These are phyloP conservation scores for Ogataea naganishii DNA, from an alignment of 805 yeast species.

Conservation along the genomic window DNA sequence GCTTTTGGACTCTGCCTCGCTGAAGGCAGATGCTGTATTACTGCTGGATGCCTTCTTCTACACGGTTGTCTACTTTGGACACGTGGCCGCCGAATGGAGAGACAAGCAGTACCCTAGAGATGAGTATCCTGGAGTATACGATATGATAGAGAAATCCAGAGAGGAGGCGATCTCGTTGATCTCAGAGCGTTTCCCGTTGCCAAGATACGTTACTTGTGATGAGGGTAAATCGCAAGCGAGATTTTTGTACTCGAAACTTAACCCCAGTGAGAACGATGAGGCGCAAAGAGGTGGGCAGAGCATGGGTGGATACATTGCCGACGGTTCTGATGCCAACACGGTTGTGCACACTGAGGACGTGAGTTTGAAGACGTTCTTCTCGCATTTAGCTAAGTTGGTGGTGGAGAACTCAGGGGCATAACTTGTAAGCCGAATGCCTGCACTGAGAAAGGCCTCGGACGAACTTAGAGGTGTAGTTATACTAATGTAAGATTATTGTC, in stretches of 20 bases:
- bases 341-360: constrained; percentile 96
- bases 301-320: constrained; percentile 36
- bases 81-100: constrained; percentile 93
- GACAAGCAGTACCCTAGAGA: constrained; percentile 89
- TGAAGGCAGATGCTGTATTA: constrained; percentile 79
- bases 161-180: constrained; percentile 87
- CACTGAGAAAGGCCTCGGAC: too few relatives aligned
- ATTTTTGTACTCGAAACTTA: constrained; percentile 87
- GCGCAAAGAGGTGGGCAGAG: constrained; percentile 37
- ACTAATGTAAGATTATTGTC: too few relatives aligned
- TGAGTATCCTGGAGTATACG: constrained; percentile 83
- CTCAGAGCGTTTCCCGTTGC: constrained; percentile 93
- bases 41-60: constrained; percentile 95
- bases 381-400: constrained; percentile 85
- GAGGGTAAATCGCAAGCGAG: constrained; percentile 99
- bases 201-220: constrained; percentile 94
- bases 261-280: constrained; percentile 75
- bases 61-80: constrained; percentile 91
- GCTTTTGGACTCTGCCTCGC: constrained; percentile 84
- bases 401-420: constrained; percentile 34
- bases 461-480: too few relatives aligned
- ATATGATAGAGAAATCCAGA: constrained; percentile 80
- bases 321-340: constrained; percentile 39
- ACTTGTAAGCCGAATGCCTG: too few relatives aligned
- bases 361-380: constrained; percentile 88